Percentiles rank a stretch among this genome's conserved stretches.
These are phyloP conservation scores for Yarrowia deformans DNA, from an alignment of 805 yeast genomes.

Conservation along the genomic window DNA sequence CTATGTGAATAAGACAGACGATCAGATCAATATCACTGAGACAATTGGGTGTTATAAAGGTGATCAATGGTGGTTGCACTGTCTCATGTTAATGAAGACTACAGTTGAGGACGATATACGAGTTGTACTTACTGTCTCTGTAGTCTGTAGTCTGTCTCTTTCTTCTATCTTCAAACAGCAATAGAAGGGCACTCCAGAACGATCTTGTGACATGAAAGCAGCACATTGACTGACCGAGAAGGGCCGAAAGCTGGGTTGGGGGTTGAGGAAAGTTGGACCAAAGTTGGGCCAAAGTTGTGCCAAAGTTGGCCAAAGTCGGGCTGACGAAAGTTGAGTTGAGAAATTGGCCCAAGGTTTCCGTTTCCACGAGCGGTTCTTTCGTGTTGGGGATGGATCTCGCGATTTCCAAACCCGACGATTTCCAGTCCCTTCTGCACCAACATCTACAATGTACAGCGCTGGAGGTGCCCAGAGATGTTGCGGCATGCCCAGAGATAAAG, in stretches of 20 bases:
- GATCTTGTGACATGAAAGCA: background rate
- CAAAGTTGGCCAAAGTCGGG: background rate
- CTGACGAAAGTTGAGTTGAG: background rate
- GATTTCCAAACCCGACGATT: too few relatives aligned
- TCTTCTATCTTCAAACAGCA: too few relatives aligned
- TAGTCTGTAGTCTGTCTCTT: background rate
- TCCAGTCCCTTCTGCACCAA: too few relatives aligned
- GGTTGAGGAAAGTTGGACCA: background rate
- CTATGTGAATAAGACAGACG: too few relatives aligned
- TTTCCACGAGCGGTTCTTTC: background rate
- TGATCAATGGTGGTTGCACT: too few relatives aligned
- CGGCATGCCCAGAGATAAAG: slow-evolving; percentile 3
- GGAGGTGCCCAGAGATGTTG: background rate
- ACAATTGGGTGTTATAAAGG: too few relatives aligned
- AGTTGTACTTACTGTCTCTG: too few relatives aligned
- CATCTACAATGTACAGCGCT: background rate
- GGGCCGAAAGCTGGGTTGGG: background rate
- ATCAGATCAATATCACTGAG: too few relatives aligned
- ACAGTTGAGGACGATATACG: too few relatives aligned
- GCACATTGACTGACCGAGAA: background rate
- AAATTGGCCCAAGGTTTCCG: background rate
- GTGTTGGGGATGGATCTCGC: too few relatives aligned
- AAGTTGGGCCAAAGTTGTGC: background rate
- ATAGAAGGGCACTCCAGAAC: background rate
- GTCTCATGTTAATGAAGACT: too few relatives aligned